Conservation (phyloP, 352 stramenopile species). For the Pythium periplocum region DNA sequence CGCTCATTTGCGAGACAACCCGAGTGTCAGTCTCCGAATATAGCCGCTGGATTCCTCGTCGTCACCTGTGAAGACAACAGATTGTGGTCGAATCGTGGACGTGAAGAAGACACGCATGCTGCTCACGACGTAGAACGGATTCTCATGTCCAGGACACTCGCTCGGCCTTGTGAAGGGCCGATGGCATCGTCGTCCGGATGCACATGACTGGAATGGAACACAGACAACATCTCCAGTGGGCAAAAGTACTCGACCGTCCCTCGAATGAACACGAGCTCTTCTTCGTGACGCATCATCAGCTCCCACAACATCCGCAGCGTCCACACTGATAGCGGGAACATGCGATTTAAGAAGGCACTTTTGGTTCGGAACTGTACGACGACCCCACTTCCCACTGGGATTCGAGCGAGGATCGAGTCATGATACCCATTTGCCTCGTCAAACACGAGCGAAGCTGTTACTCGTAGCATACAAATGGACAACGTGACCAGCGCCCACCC, state of each 20-base stretch:
- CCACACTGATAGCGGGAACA: slow-evolving; percentile 9
- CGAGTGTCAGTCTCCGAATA: no score
- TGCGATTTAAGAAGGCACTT: slow-evolving; percentile 11
- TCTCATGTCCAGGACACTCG: no score
- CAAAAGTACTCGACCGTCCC: slow-evolving; percentile 12
- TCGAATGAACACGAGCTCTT: slow-evolving; percentile 11
- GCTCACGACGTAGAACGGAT: no score
- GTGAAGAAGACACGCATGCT: no score
- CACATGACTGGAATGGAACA: not conserved
- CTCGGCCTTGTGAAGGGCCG: no score
- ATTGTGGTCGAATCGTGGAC: no score
- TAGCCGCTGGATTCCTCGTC: no score
- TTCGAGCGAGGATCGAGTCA: slow-evolving; percentile 1
- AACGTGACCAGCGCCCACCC: not conserved
- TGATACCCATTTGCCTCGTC: slow-evolving; percentile 8
- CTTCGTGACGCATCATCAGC: slow-evolving; percentile 5
- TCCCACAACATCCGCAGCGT: slow-evolving; percentile 10
- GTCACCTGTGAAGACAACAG: no score
- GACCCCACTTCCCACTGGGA: not conserved
- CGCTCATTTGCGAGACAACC: no score
- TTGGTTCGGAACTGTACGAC: slow-evolving; percentile 1
- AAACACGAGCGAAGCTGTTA: slow-evolving; percentile 3
- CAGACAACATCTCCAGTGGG: slow-evolving; percentile 9
- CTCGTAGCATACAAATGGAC: not conserved
- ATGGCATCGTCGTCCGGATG: not conserved